Base-by-base conservation (phyloP, 228 moss, liverwort and hornwort species). In the Sphagnum fallax region DNA sequence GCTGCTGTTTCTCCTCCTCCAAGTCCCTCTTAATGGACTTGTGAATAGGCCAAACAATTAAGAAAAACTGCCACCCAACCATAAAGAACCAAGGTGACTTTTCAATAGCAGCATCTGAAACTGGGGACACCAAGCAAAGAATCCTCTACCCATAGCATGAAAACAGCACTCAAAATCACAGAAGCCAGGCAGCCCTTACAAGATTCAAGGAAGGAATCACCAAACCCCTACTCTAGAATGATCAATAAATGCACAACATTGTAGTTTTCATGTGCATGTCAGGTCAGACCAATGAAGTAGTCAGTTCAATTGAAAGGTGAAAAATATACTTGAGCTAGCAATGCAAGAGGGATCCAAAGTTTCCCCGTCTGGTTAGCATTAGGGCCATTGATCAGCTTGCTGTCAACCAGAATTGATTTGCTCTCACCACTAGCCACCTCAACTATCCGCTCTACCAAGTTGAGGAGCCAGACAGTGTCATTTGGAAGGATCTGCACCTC, bases 321-420 rank as follows among this genome's bases (percentile, higher is more conserved):
- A 32, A 32, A 8, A 49, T 73, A 16, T 88, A 94, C 98, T 90
- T 98, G 94, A 75, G 84, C 83, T n/a, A 89, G 67, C 51, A 94
- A 72, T 66, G 94, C 64, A 52, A 98, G 87, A 66, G 98, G 98
- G 61, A 98, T 98, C 98, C 94, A 98, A 74, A 92, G 79, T 63
- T 98, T 98, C 49, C 90, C 94, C 79, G 86, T 82, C 79, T 92
- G 88, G 71, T 98, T 94, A 62, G 98, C 89, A 70, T 98, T 92
- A 49, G 94, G 98, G 48, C 98, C 98, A 62, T 98, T 94, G 49
- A 98, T 98, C 62, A 98, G 74, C 77, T 92, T 98, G 77, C 92
- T 89, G 72, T 98, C 91, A 62, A 98, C 81, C 47, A 87, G 75
- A 69, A 98, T 77, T 50, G 98, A 92, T 47, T 82, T 15, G 49